Conservation (phyloP, 768 basidiomycete genomes). For the Termitomyces sp. region DNA sequence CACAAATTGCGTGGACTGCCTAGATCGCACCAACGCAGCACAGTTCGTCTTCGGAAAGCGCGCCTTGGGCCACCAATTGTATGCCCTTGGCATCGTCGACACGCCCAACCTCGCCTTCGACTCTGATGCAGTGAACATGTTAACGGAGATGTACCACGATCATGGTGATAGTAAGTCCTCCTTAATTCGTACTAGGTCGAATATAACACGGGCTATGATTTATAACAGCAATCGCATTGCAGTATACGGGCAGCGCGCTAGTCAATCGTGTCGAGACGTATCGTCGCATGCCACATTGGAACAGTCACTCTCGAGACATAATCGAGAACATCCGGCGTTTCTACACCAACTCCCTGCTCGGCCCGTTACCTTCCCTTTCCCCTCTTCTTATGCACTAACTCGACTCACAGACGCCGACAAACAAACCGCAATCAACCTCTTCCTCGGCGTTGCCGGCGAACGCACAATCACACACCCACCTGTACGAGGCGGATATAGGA, state of each 20-base stretch:
- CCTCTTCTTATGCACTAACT: conserved; percentile 3
- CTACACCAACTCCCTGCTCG: conserved; percentile 91
- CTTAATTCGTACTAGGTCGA: too few species aligned
- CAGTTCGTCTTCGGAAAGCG: conserved; percentile 97
- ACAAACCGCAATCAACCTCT: conserved; percentile 96
- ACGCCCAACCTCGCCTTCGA: conserved; percentile 87
- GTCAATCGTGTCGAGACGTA: conserved; percentile 97
- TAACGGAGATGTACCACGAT: conserved; percentile 99
- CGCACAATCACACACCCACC: conserved; percentile 48
- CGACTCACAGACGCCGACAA: conserved; percentile 81
- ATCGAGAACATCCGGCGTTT: conserved; percentile 94
- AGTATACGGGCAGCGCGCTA: conserved; percentile 95
- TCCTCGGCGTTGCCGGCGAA: conserved; percentile 74
- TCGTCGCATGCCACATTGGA: conserved; percentile 94
- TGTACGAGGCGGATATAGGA: conserved; percentile 70
- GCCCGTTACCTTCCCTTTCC: conserved; percentile 35
- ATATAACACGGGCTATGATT: background rate
- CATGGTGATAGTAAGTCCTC: conserved; percentile 82
- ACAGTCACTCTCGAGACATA: conserved; percentile 94
- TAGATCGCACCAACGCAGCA: conserved; percentile 94
- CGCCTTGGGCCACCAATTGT: conserved; percentile 93
- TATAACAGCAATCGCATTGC: conserved; percentile 73
- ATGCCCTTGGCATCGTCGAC: conserved; percentile 88
- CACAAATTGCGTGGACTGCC: conserved; percentile 95
- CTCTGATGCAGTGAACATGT: conserved; percentile 92